Percentiles rank a stretch among this genome's conserved stretches.
Conservation (phyloP, 805 yeast genomes). For the Lipomyces oligophaga region DNA sequence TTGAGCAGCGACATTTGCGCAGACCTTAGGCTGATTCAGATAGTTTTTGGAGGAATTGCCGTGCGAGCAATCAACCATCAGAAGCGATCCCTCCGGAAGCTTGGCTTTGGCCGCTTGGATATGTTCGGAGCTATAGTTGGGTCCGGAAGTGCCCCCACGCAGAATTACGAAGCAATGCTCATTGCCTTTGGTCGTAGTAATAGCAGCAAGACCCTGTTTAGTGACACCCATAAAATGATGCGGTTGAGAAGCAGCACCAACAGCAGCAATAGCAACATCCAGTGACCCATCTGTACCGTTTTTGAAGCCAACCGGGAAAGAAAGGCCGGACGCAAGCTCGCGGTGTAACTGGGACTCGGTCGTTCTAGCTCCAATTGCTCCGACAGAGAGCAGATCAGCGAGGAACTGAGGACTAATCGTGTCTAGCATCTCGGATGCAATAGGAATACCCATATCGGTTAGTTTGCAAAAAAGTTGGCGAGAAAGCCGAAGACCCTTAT, state of each 20-base stretch:
- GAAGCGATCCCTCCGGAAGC: slow-evolving; percentile 48
- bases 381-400: slow-evolving; percentile 84
- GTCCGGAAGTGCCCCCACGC: slow-evolving; percentile 93
- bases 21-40: slow-evolving; percentile 94
- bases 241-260: slow-evolving; percentile 82
- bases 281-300: slow-evolving; percentile 97
- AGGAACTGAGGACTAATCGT: slow-evolving; percentile 96
- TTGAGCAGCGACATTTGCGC: slow-evolving; percentile 75
- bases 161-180: slow-evolving; percentile 88
- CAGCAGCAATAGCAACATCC: slow-evolving; percentile 91
- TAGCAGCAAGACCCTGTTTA: slow-evolving; percentile 94
- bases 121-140: slow-evolving; percentile 83
- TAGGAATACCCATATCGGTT: slow-evolving; percentile 78
- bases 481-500: slow-evolving; percentile 85
- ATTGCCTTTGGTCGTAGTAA: slow-evolving; percentile 93
- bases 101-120: slow-evolving; percentile 69
- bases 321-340: slow-evolving; percentile 93
- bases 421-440: slow-evolving; percentile 97
- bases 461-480: slow-evolving; percentile 80
- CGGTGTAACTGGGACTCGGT: slow-evolving; percentile 98
- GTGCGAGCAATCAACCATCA: slow-evolving; percentile 96
- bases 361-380: slow-evolving; percentile 99
- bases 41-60: slow-evolving; percentile 94
- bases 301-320: slow-evolving; percentile 99
- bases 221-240: slow-evolving; percentile 98